Percentiles rank a stretch among this genome's conserved stretches.
Conservation (phyloP, 2,329 filamentous ascomycete species). For the Hymenoscyphus scutula region DNA sequence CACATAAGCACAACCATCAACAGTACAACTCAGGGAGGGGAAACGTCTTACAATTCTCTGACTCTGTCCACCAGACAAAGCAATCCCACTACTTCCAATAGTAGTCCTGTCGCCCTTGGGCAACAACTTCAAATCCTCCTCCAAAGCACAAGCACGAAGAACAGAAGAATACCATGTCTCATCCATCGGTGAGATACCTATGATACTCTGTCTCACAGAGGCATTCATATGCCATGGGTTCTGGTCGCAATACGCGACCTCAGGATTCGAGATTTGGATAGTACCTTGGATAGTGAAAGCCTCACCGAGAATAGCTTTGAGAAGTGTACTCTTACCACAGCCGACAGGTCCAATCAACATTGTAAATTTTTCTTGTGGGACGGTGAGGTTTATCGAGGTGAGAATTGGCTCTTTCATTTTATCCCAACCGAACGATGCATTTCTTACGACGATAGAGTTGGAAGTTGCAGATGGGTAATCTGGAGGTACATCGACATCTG, state of each 20-base stretch:
- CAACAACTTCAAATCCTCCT: conserved; percentile 27
- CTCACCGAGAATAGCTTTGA: conserved; percentile 34
- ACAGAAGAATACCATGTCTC: conserved; percentile 30
- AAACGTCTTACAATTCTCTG: conserved; percentile 24
- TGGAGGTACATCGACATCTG: not conserved
- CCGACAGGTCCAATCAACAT: conserved; percentile 36
- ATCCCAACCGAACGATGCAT: conserved; percentile 24
- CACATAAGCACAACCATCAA: not conserved
- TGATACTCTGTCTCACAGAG: conserved; percentile 42
- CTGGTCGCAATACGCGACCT: conserved; percentile 44
- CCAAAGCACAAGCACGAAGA: conserved; percentile 27
- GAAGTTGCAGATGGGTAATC: not conserved
- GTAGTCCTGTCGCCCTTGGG: conserved; percentile 29
- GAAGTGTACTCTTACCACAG: conserved; percentile 33
- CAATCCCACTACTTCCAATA: conserved; percentile 36
- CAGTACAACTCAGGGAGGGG: not conserved
- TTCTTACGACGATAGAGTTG: conserved; percentile 10
- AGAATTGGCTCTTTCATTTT: conserved; percentile 10
- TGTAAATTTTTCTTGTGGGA: conserved; percentile 19
- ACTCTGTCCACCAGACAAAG: conserved; percentile 33
- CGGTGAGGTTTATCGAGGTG: conserved; percentile 17
- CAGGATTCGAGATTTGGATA: conserved; percentile 12
- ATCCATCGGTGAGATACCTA: conserved; percentile 34
- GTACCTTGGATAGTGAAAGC: conserved; percentile 16
- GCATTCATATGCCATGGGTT: conserved; percentile 44